Evolutionary conservation across 257 asterid species (phyloP).

Genomic region (Salvia hispanica): DNA sequence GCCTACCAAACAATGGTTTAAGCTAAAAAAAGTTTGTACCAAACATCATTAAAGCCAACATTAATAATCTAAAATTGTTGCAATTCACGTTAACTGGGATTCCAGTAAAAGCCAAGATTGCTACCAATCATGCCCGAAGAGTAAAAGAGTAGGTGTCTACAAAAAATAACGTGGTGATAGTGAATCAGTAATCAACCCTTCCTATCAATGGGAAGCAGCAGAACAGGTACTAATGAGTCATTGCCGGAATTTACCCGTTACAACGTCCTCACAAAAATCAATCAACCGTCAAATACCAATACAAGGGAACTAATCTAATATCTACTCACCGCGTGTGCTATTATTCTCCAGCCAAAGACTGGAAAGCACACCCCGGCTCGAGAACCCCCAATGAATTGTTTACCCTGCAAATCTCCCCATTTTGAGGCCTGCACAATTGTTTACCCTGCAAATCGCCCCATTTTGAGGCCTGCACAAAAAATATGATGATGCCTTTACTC

Average conservation of each 20-base stretch:
- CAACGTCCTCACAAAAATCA: slow-evolving; percentile 47
- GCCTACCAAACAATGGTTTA: too few species aligned
- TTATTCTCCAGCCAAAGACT: slow-evolving; percentile 66
- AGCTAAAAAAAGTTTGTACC: too few species aligned
- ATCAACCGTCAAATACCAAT: slow-evolving; percentile 44
- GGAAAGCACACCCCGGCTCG: slow-evolving; percentile 51
- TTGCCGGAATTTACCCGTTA: slow-evolving; percentile 29
- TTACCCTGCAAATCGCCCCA: slow-evolving; percentile 48
- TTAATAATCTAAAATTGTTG: too few species aligned
- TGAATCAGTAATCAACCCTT: slow-evolving; percentile 30
- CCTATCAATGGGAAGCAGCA: slow-evolving; percentile 54
- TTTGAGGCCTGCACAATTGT: slow-evolving; percentile 68
- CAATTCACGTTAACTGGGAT: too few species aligned
- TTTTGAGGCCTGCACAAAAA: slow-evolving; percentile 78
- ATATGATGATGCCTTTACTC: slow-evolving; percentile 43
- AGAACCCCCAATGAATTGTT: slow-evolving; percentile 48
- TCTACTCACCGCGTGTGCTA: slow-evolving; percentile 43
- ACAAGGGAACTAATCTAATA: slow-evolving; percentile 50
- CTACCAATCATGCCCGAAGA: too few species aligned
- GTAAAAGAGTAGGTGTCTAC: slow-evolving; percentile 31
- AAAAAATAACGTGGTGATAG: slow-evolving; percentile 37
- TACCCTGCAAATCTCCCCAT: slow-evolving; percentile 47
- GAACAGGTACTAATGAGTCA: slow-evolving; percentile 39
- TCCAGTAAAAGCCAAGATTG: too few species aligned
- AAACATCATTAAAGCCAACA: too few species aligned